Conservation (phyloP, 2,329 filamentous ascomycete species). For the Hymenoscyphus occultus region DNA sequence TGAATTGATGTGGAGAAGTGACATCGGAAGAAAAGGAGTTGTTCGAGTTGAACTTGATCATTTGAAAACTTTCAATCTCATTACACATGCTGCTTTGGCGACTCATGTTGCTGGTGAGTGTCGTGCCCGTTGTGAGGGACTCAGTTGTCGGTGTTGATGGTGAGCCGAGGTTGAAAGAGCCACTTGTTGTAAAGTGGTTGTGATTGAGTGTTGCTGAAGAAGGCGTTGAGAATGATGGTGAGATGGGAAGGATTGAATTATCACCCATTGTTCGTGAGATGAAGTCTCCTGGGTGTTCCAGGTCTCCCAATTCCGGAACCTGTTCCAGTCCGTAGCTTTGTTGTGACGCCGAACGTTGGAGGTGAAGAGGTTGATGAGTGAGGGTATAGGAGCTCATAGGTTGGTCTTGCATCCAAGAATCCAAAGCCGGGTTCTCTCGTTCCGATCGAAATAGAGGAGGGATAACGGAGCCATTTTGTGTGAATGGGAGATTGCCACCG, state of each 20-base stretch:
- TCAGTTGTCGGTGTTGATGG: slow-evolving; percentile 33
- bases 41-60: slow-evolving; percentile 36
- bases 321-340: slow-evolving; percentile 27
- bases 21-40: slow-evolving; percentile 32
- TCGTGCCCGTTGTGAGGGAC: slow-evolving; percentile 35
- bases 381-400: slow-evolving; percentile 29
- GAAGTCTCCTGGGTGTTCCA: slow-evolving; percentile 29
- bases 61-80: slow-evolving; percentile 35
- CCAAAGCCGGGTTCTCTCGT: slow-evolving; percentile 28
- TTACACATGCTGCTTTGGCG: slow-evolving; percentile 36
- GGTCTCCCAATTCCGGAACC: slow-evolving; percentile 30
- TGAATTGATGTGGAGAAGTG: slow-evolving; percentile 28
- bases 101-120: slow-evolving; percentile 35
- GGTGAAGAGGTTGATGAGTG: slow-evolving; percentile 24
- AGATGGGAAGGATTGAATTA: slow-evolving; percentile 25
- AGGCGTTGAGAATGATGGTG: slow-evolving; percentile 22
- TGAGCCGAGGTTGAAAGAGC: slow-evolving; percentile 29
- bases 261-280: slow-evolving; percentile 24
- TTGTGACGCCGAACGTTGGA: slow-evolving; percentile 26
- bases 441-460: slow-evolving; percentile 28
- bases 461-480: slow-evolving; percentile 25
- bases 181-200: slow-evolving; percentile 18
- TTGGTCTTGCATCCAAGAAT: slow-evolving; percentile 32
- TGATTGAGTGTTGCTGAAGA: slow-evolving; percentile 19
- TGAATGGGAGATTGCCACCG: slow-evolving; percentile 30